Conservation (phyloP, 2,329 filamentous ascomycete species). For the Pezicula neosporulosa region DNA sequence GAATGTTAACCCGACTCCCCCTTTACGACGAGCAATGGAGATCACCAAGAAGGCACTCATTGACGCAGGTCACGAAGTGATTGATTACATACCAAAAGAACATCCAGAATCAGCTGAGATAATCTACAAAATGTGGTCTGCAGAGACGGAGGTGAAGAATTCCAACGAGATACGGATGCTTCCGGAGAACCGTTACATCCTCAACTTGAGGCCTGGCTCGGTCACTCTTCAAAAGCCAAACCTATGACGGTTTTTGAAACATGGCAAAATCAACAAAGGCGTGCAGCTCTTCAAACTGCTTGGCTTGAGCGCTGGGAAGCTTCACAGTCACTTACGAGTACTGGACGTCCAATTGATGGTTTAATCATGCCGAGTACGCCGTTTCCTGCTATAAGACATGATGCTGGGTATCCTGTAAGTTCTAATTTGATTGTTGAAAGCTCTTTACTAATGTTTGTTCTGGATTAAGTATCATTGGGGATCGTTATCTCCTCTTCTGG, state of each 20-base stretch:
- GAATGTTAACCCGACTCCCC: constrained; percentile 16
- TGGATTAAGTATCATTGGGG: constrained; percentile 6
- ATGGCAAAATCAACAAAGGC: constrained; percentile 21
- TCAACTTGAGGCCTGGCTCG: constrained; percentile 15
- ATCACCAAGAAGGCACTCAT: constrained; percentile 18
- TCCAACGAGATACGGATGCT: constrained; percentile 17
- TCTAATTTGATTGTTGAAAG: neutral
- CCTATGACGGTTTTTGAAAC: constrained; percentile 19
- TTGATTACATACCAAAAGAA: constrained; percentile 17
- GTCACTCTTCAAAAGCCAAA: constrained; percentile 11
- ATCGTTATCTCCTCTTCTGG: constrained; percentile 8
- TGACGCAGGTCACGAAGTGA: constrained; percentile 13
- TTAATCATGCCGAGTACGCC: constrained; percentile 9
- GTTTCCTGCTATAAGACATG: constrained; percentile 8
- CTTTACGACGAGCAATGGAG: constrained; percentile 15
- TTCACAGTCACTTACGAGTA: constrained; percentile 1
- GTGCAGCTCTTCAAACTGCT: constrained; percentile 12
- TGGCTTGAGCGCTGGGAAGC: constrained; percentile 21
- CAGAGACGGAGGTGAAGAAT: constrained; percentile 15
- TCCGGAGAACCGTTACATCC: constrained; percentile 20
- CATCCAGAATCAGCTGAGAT: constrained; percentile 12
- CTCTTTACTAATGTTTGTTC: neutral
- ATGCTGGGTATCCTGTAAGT: constrained; percentile 9
- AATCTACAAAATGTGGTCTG: constrained; percentile 16
- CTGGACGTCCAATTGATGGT: constrained; percentile 9